These are phyloP conservation scores for Malassezia restricta DNA, from an alignment of 1,284 basidiomycete species.

Conservation along the genomic window DNA sequence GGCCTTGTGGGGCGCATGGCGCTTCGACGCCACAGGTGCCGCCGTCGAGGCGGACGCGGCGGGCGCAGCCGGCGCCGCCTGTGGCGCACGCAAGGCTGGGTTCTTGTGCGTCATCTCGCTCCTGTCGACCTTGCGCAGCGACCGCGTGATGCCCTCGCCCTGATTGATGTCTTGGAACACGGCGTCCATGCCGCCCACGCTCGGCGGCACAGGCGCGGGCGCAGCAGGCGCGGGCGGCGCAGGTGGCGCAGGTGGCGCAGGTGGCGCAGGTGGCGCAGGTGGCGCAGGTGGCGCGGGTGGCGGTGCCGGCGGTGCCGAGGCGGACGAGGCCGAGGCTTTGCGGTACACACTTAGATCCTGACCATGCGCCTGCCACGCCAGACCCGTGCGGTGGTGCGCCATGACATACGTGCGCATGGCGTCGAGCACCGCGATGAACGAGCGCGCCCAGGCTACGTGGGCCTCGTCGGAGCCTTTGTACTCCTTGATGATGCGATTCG, in stretches of 20 bases:
- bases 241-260: conserved; percentile 49
- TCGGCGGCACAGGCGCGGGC: conserved; percentile 46
- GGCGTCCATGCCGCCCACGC: conserved; percentile 57
- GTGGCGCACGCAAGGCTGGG: conserved; percentile 58
- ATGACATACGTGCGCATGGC: conserved; percentile 70
- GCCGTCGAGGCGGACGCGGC: conserved; percentile 50
- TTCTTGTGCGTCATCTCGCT: conserved; percentile 99
- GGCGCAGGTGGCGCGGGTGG: conserved; percentile 52
- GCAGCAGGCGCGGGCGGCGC: conserved; percentile 44
- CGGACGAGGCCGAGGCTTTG: conserved; percentile 7
- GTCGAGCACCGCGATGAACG: conserved; percentile 62
- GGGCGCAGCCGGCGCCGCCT: conserved; percentile 20
- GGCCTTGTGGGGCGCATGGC: conserved; percentile 60
- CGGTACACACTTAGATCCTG: conserved; percentile 19
- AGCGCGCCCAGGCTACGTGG: conserved; percentile 76
- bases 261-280: conserved; percentile 48
- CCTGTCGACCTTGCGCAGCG: conserved; percentile 82
- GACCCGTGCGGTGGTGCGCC: conserved; percentile 74
- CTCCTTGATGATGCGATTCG: conserved; percentile 80
- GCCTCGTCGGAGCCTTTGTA: conserved; percentile 73
- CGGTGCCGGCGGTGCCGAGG: conserved; percentile 52
- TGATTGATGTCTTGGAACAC: conserved; percentile 89
- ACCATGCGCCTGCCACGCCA: conserved; percentile 68
- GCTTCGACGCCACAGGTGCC: conserved; percentile 52
- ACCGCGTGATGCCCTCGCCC: conserved; percentile 77